Percentiles rank a stretch among this genome's conserved stretches.
Evolutionary conservation across 2,329 filamentous ascomycete species (phyloP).

Genomic region (Fusarium pseudocircinatum): DNA sequence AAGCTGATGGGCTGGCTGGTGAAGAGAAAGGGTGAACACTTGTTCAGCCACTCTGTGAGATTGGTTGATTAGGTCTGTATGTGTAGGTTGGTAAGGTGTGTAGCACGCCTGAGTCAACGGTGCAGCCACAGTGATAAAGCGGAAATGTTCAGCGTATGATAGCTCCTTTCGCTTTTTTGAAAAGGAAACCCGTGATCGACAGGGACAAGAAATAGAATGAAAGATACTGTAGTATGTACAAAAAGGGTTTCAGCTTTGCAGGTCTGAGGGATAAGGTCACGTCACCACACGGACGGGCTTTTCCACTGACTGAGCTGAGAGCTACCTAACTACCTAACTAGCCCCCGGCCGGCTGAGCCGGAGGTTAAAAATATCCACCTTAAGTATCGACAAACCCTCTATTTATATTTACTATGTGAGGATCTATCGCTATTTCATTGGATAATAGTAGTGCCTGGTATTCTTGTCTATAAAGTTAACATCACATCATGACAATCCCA

Average conservation of each 20-base stretch:
- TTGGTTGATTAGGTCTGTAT: not conserved
- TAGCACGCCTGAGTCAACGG: conserved; percentile 1
- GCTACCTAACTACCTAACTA: not conserved
- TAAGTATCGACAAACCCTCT: not conserved
- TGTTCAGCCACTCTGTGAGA: conserved; percentile 8
- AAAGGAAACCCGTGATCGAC: not conserved
- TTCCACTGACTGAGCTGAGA: conserved; percentile 1
- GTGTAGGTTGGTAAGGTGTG: not conserved
- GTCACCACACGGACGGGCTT: not conserved
- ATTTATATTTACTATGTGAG: not conserved
- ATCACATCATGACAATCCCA: not conserved
- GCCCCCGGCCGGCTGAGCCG: not conserved
- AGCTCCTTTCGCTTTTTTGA: not conserved
- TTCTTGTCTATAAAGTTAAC: not conserved
- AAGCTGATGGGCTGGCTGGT: not conserved
- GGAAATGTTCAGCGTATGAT: not conserved
- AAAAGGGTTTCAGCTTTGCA: not conserved
- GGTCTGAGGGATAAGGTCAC: conserved; percentile 6
- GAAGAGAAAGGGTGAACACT: conserved; percentile 7
- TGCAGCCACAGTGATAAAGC: conserved; percentile 2
- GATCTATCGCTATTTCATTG: not conserved
- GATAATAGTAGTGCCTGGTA: not conserved
- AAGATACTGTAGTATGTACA: not conserved
- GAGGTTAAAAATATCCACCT: not conserved
- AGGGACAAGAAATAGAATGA: not conserved